Base-by-base conservation (phyloP, 805 yeast species). In the Kazachstania martiniae region DNA sequence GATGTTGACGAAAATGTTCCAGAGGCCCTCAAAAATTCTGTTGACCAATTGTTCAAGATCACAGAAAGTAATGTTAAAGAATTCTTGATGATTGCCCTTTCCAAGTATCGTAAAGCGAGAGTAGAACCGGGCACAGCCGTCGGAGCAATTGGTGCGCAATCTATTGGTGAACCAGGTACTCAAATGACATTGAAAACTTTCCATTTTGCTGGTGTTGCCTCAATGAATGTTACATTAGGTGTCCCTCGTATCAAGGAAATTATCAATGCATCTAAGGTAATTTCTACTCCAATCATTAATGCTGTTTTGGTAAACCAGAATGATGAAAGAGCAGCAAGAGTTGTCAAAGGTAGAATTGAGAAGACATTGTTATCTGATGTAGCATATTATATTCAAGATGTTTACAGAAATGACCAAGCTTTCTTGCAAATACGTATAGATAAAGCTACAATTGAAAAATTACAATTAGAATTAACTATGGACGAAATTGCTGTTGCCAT, bases 121-220 rank as follows among this genome's bases (percentile, higher is more conserved):
- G 96, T 91, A 12, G 98, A 91, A 58, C 98, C 98, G 1, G 98
- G 97, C 40, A 91, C 98, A 4, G 98, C 98, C 3, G 97, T 91
- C 34, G 98, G 98, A 44, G 97, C 98, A 17, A 87, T 91, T 61
- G 98, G 97, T 46, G 98, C 98, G 0, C 98, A 91, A 56, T 84
- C 95, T 27, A 91, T 91, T 65, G 98, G 98, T 63, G 98, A 89
- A 55, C 98, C 98, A 15, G 98, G 97, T 57, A 91, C 98, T 1
- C 98, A 91, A 63, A 91, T 91, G 98, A 91, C 98, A 4, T 70
- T 81, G 53, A 81, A 81, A 56, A 81, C 93, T 38, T 89, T 89
- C 84, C 98, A 91, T 68, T 91, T 91, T 70, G 98, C 98, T 50
- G 98, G 98, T 70, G 98, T 91, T 36, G 97, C 98, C 22, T 82